phyloP scores from a whole-genome alignment of 768 basidiomycete genomes.

The Sporobolomyces pararoseus region DNA sequence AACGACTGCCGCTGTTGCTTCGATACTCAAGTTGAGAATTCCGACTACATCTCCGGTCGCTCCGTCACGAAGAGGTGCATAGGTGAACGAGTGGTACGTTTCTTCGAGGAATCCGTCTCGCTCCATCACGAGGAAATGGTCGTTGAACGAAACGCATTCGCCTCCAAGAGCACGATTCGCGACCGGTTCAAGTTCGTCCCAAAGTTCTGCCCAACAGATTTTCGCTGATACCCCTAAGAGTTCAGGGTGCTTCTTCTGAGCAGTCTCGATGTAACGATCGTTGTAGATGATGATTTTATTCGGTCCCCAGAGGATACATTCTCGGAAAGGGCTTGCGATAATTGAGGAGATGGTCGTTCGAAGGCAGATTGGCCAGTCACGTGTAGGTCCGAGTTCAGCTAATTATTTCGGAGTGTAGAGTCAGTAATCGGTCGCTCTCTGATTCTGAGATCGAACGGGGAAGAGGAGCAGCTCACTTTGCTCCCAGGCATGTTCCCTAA shows the following conservation, averaged over 20 bases:
- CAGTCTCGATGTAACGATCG: slow-evolving; percentile 36
- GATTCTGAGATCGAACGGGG: no score
- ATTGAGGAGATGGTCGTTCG: slow-evolving; percentile 28
- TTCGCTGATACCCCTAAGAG: slow-evolving; percentile 20
- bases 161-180: slow-evolving; percentile 22
- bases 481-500: slow-evolving; percentile 15
- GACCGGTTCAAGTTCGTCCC: slow-evolving; percentile 35
- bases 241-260: slow-evolving; percentile 29
- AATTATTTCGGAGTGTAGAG: no score
- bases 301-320: slow-evolving; percentile 24
- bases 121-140: slow-evolving; percentile 34
- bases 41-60: slow-evolving; percentile 18
- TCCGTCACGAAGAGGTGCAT: slow-evolving; percentile 17
- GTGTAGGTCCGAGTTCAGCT: slow-evolving; percentile 26
- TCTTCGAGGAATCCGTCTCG: slow-evolving; percentile 35
- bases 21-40: slow-evolving; percentile 24
- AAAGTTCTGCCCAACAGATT: slow-evolving; percentile 37
- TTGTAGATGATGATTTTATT: slow-evolving; percentile 34
- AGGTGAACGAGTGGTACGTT: slow-evolving; percentile 38
- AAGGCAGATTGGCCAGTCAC: slow-evolving; percentile 25
- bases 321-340: slow-evolving; percentile 30
- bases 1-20: slow-evolving; percentile 20
- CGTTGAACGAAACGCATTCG: slow-evolving; percentile 19
- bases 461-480: not conserved
- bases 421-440: no score